Conservation (phyloP, 352 stramenopile genomes). For the Phytopythium delawarense region DNA sequence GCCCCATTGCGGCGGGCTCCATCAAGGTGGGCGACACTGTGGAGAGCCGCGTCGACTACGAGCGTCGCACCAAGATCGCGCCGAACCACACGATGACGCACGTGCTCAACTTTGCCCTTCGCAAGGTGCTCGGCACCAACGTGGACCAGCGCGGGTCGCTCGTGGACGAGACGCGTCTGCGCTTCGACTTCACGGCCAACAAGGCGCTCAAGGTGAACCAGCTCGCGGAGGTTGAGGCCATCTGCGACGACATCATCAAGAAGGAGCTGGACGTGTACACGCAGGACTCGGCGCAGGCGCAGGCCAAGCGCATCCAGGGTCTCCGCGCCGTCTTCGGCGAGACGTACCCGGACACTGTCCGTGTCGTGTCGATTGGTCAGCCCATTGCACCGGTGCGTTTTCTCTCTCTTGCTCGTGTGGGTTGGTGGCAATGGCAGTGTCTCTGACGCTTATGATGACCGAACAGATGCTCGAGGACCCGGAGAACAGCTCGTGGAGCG, state of each 20-base stretch:
- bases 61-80: slow-evolving; percentile 39
- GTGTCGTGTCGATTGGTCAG: slow-evolving; percentile 90
- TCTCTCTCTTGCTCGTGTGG: neutral
- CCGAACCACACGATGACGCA: slow-evolving; percentile 81
- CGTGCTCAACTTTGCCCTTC: slow-evolving; percentile 65
- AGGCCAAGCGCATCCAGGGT: slow-evolving; percentile 74
- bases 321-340: slow-evolving; percentile 79
- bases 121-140: slow-evolving; percentile 58
- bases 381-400: slow-evolving; percentile 36
- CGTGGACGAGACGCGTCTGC: slow-evolving; percentile 53
- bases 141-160: slow-evolving; percentile 69
- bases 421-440: slow-evolving; percentile 21
- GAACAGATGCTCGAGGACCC: slow-evolving; percentile 75
- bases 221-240: slow-evolving; percentile 27
- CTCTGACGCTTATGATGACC: neutral
- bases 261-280: slow-evolving; percentile 88
- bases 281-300: slow-evolving; percentile 30
- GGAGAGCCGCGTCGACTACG: slow-evolving; percentile 30
- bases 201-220: slow-evolving; percentile 57
- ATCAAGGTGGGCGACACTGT: slow-evolving; percentile 39
- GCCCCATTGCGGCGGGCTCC: slow-evolving; percentile 56
- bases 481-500: slow-evolving; percentile 83
- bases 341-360: slow-evolving; percentile 75
- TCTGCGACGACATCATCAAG: slow-evolving; percentile 88
- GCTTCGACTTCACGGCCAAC: slow-evolving; percentile 84